Evolutionary conservation across 495 filamentous ascomycete genomes (phyloP), one percentile per base, ranked within the genome.

Genomic region (Aspergillus indologenus): DNA sequence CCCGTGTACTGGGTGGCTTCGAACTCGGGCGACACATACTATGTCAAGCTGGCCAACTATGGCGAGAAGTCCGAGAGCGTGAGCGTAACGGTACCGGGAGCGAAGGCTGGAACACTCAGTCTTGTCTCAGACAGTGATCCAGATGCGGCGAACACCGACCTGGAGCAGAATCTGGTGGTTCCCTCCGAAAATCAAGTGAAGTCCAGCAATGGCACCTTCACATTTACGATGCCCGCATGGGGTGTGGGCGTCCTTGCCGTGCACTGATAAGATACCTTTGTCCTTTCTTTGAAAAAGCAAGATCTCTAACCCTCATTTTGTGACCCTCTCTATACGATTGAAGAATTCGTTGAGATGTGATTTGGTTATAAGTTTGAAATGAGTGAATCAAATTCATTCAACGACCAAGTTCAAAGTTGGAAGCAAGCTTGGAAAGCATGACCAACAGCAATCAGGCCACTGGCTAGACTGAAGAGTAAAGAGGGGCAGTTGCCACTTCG

Each of bases 101-200:
- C 65, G 46, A 62, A 43, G 43, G 51, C 49, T 1, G 74, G 73
- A 24, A 80, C 75, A 46, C 67, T 72, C 3, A 78, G 76, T 2
- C 65, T 75, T 23, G 42, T 80, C 22, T 65, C 62, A 17, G 60
- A 76, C 51, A 57, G 66, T 34, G 70, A 79, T 53, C 58, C 69
- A 45, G 71, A 79, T 45, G 72, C 68, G 0, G 71, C 62, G 46
- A 79, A 79, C 54, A 55, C 59, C 21, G 55, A 62, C 15, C 57
- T 67, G 11, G 43, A n/a, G n/a, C n/a, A n/a, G n/a, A n/a, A n/a
- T n/a, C n/a, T n/a, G n/a, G n/a, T n/a, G n/a, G n/a, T 57, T 7
- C 62, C 66, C 4, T 45, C 53, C 12, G 34, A 66, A 17, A 55
- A 44, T 5, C 34, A 53, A 11, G 47, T 61, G 23, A 17, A 45